Evolutionary conservation across 1,284 basidiomycete genomes (phyloP).

Genomic region (Ustilago sp.): DNA sequence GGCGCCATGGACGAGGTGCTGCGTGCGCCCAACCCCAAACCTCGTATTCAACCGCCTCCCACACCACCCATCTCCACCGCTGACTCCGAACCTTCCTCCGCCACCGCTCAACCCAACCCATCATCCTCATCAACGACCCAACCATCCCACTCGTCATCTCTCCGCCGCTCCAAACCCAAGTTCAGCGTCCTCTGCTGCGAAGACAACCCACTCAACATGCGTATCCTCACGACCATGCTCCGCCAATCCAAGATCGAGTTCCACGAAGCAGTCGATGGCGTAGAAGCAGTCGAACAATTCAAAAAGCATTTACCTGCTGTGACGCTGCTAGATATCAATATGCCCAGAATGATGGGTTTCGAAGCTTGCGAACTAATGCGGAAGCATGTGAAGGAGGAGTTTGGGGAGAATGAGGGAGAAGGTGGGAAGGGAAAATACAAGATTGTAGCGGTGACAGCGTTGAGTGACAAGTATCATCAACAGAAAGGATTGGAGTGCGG

Average conservation of each 20-base stretch:
- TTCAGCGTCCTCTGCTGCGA: conserved; percentile 59
- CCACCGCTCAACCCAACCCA: background rate
- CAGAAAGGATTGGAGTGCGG: conserved; percentile 47
- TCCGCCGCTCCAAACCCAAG: conserved; percentile 13
- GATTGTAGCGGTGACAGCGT: conserved; percentile 56
- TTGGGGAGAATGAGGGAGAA: background rate
- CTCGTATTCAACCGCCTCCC: conserved; percentile 18
- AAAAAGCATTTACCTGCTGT: conserved; percentile 43
- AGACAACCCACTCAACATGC: conserved; percentile 61
- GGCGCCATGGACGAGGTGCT: conserved; percentile 48
- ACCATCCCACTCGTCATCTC: background rate
- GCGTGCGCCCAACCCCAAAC: conserved; percentile 33
- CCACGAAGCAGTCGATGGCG: conserved; percentile 50
- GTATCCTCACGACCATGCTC: conserved; percentile 53
- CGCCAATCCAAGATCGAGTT: conserved; percentile 41
- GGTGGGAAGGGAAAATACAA: conserved; percentile 18
- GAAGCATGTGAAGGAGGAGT: conserved; percentile 11
- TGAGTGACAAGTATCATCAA: conserved; percentile 38
- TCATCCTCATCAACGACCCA: background rate
- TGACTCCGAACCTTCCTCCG: background rate
- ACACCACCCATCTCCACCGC: background rate
- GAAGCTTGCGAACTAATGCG: conserved; percentile 55
- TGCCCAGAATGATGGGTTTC: conserved; percentile 60
- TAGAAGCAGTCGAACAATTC: conserved; percentile 56
- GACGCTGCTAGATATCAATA: conserved; percentile 61